Base-by-base conservation (phyloP, 192 early-diverging fungal genomes). In the Entomortierella lignicola region DNA sequence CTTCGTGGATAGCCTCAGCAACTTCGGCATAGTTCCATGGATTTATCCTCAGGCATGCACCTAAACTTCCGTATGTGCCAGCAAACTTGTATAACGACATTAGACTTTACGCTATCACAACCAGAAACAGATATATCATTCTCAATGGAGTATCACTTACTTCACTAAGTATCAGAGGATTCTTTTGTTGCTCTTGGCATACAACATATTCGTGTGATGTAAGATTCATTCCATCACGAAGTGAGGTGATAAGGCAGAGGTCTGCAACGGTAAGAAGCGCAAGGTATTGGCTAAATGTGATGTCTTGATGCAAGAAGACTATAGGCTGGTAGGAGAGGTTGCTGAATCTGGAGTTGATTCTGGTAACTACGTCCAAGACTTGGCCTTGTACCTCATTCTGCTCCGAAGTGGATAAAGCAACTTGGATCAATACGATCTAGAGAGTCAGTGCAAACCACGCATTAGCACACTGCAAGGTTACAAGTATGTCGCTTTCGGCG, bases 211-310 rank as follows among this genome's bases (percentile, higher is more conserved):
- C 96, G 64, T 98, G 97, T 6, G 92, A 94, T 3, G 95, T 97
- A 32, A 96, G 89, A 82, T 98, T 98, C 98, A 99, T 98, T 31
- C 97, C 98, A 68, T 99, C 98, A 25, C 98, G 90, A 25, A 98
- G 84, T 39, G 93, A 88, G 1, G 96, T 97, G 41, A 98, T 95
- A 12, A 99, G 81, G 62, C 93, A 95, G 18, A 92, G 87, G 69
- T 98, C 95, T 1, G 98, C 98, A 1, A 91, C 87, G 18, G 89
- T 91, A 25, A 99, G 81, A 39, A 99, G 85, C 0, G 95, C 96
- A 48, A 93, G 85, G 69, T 98, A 99, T 66, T 99, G 95, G 62
- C 90, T 90, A 71, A 91, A 92, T 32, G 96, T 92, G 34, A 99
- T 91, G 66, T 97, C 91, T 82, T 97, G 96, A 83, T 95, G 95